Base-by-base conservation (phyloP, 1,139 yeast species). In the Pichia inconspicua region DNA sequence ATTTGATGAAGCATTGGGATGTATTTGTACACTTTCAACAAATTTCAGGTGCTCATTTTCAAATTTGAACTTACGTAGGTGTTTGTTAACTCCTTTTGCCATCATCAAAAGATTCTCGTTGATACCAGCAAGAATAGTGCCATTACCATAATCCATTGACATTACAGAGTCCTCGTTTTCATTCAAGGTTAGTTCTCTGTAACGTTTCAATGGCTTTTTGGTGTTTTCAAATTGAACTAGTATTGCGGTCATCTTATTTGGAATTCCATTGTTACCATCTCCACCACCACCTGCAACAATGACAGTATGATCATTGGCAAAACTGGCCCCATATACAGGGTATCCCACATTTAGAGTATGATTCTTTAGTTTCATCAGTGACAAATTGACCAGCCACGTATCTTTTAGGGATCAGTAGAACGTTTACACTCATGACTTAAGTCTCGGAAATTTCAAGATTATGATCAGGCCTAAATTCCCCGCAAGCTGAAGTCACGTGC, bases 231-330 rank as follows among this genome's bases (percentile, higher is more conserved):
- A 80, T 57, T 77, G 75, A 48, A 84, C 70, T 49, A 77, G 70
- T 43, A 83, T 66, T 17, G 84, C 88, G n/a, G 89, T 80, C 57
- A 90, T 71, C 63, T 85, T 88, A 66, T 90, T 90, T 42, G 92
- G 86, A 48, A 89, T 80, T 41, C 96, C 97, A 61, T 87, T 73
- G 60, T 78, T 82, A 15, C 95, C 95, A 65, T 87, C 95, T 38
- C 97, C 97, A 37, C 97, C 97, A 42, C 97, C 98, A 40, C 98
- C 98, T 6, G 89, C 80, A 30, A 84, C 85, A 46, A 89, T 66
- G 35, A 89, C 65, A 4, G 82, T 76, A 55, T 73, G 70, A 56
- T 81, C 75, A 57, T 78, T 73, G 47, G 82, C 71, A 63, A 87
- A 90, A 55, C 77, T 76, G 50, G 90, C 82, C 2, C 87, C 94